A percentile compares a stretch with the other conserved stretches of the same genome.
Conservation (phyloP, 768 basidiomycete genomes). For the Cystofilobasidium capitatum region DNA sequence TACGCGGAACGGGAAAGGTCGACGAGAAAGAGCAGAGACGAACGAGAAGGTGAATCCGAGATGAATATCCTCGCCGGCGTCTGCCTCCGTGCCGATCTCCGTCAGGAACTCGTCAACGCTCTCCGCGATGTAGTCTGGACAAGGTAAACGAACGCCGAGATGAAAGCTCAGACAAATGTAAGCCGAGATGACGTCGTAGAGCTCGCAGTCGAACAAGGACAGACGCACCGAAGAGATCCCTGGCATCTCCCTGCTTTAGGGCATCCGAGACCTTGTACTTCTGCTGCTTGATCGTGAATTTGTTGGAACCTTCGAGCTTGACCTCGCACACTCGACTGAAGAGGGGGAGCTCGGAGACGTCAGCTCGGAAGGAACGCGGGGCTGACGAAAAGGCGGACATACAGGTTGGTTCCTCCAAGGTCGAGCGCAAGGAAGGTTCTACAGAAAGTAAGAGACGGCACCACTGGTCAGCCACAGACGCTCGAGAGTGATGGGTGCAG, state of each 20-base stretch:
- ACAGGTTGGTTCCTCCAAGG: conserved; percentile 96
- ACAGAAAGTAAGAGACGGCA: conserved; percentile 6
- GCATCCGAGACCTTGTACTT: conserved; percentile 93
- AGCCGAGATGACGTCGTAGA: not conserved
- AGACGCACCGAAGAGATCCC: conserved; percentile 65
- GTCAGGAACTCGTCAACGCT: conserved; percentile 93
- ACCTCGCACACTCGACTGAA: conserved; percentile 88
- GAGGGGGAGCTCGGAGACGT: not conserved
- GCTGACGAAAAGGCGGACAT: conserved; percentile 34
- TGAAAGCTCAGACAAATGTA: not conserved
- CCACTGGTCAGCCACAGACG: not conserved
- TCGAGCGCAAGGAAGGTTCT: conserved; percentile 95
- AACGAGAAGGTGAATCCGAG: conserved; percentile 78
- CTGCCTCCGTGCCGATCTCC: conserved; percentile 44
- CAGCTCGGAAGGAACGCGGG: not conserved
- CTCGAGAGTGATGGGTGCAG: not conserved
- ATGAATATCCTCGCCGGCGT: conserved; percentile 42
- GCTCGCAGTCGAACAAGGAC: conserved; percentile 16
- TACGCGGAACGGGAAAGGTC: not conserved
- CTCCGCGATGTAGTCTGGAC: conserved; percentile 87
- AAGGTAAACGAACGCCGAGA: conserved; percentile 15
- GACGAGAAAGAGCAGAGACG: conserved; percentile 10
- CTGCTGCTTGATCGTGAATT: conserved; percentile 82
- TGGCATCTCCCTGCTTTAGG: conserved; percentile 85
- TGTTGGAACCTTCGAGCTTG: conserved; percentile 74